phyloP scores from a whole-genome alignment of 768 basidiomycete species.

The Amanita muscaria region DNA sequence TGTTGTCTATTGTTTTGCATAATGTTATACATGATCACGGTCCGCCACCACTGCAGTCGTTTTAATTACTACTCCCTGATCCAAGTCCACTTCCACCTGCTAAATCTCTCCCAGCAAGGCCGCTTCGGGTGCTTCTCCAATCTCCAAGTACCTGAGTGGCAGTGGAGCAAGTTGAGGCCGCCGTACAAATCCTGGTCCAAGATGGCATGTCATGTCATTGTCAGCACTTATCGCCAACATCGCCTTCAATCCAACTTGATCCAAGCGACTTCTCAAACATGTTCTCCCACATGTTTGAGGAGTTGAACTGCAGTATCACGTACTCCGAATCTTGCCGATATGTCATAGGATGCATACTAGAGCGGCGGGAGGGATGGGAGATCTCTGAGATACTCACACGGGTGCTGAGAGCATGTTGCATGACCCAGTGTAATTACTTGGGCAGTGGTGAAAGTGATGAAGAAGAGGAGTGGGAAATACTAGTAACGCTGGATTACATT shows the following conservation, averaged over 20 bases:
- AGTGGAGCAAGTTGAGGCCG: slow-evolving; percentile 86
- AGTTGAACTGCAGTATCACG: slow-evolving; percentile 87
- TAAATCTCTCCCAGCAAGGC: slow-evolving; percentile 81
- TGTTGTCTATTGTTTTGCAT: no score
- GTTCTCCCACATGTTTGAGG: slow-evolving; percentile 85
- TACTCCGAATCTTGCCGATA: slow-evolving; percentile 81
- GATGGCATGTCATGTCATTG: no score
- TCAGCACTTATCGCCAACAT: slow-evolving; percentile 89
- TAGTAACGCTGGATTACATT: slow-evolving; percentile 51
- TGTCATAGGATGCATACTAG: slow-evolving; percentile 90
- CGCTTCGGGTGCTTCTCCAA: slow-evolving; percentile 95
- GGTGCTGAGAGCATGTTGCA: slow-evolving; percentile 83
- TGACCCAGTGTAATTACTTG: slow-evolving; percentile 69
- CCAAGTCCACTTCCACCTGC: slow-evolving; percentile 7
- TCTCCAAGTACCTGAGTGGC: slow-evolving; percentile 89
- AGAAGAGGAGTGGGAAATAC: slow-evolving; percentile 2
- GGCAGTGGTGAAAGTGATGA: slow-evolving; percentile 1
- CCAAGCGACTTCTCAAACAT: slow-evolving; percentile 73
- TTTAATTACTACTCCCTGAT: background rate
- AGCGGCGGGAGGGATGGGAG: no score
- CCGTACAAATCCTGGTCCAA: slow-evolving; percentile 92
- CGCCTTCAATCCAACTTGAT: slow-evolving; percentile 87
- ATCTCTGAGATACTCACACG: no score
- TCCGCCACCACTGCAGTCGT: no score
- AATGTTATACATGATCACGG: no score